phyloP scores from a whole-genome alignment of 2,329 filamentous ascomycete genomes.

The Penicillium fuscoglaucum region DNA sequence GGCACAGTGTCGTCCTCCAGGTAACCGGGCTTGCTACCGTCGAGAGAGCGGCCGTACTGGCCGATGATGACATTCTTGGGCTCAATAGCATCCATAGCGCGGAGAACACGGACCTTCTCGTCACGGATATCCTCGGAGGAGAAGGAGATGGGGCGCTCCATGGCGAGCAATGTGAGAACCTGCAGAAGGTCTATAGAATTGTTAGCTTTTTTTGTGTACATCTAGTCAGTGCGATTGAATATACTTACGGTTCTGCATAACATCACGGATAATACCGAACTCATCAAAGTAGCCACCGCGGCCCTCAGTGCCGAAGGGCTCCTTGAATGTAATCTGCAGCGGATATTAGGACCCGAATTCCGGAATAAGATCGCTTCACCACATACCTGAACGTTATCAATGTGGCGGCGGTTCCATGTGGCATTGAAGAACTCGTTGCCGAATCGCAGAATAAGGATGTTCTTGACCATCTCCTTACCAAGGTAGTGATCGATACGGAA shows the following conservation, averaged over 20 bases:
- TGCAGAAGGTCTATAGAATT: constrained; percentile 72
- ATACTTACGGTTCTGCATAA: constrained; percentile 89
- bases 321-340: constrained; percentile 87
- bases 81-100: constrained; percentile 90
- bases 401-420: constrained; percentile 98
- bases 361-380: neutral
- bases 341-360: constrained; percentile 10
- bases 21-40: constrained; percentile 95
- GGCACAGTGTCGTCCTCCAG: constrained; percentile 98
- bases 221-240: neutral
- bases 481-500: constrained; percentile 99
- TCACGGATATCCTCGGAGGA: constrained; percentile 97
- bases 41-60: constrained; percentile 94
- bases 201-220: neutral
- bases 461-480: constrained; percentile 99
- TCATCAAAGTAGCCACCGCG: constrained; percentile 99
- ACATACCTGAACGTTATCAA: constrained; percentile 86
- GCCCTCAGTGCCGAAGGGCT: constrained; percentile 97
- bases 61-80: constrained; percentile 99
- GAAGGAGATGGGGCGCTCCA: constrained; percentile 98
- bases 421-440: constrained; percentile 98
- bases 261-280: constrained; percentile 98
- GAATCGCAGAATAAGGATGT: constrained; percentile 95
- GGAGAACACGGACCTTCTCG: constrained; percentile 93
- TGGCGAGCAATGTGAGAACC: constrained; percentile 90